Conservation (phyloP, 2,329 filamentous ascomycete genomes). For the Aspergillus fumigatus region DNA sequence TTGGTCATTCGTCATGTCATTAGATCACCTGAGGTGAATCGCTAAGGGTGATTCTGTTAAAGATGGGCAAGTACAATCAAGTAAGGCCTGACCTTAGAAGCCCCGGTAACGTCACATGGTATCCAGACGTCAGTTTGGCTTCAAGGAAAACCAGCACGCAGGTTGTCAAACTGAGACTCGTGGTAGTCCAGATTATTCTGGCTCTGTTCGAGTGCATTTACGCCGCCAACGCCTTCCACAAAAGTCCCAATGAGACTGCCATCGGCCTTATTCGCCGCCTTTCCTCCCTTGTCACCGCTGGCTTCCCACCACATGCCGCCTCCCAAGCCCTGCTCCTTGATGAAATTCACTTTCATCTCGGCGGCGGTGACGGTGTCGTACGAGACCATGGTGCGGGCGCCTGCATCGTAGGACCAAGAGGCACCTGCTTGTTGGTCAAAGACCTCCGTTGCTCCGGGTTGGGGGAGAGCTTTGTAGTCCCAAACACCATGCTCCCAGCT, state of each 20-base stretch:
- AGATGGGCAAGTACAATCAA: background rate
- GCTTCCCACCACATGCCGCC: slow-evolving; percentile 98
- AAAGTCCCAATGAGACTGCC: slow-evolving; percentile 64
- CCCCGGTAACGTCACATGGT: background rate
- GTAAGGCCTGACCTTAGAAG: background rate
- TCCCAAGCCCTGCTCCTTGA: slow-evolving; percentile 63
- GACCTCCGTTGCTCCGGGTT: slow-evolving; percentile 59
- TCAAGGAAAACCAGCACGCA: slow-evolving; percentile 27
- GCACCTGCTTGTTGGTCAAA: slow-evolving; percentile 62
- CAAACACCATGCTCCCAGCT: slow-evolving; percentile 83
- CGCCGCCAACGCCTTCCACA: slow-evolving; percentile 33
- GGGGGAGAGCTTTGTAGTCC: slow-evolving; percentile 82
- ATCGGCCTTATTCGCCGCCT: slow-evolving; percentile 28
- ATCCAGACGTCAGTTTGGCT: background rate
- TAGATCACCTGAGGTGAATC: background rate
- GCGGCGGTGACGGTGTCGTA: slow-evolving; percentile 64
- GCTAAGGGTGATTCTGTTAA: background rate
- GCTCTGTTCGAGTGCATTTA: slow-evolving; percentile 29
- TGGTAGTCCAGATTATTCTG: slow-evolving; percentile 35
- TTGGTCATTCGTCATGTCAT: background rate
- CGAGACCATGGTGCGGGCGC: slow-evolving; percentile 63
- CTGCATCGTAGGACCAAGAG: slow-evolving; percentile 70
- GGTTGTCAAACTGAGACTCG: slow-evolving; percentile 40
- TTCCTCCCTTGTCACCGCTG: slow-evolving; percentile 67
- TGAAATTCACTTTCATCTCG: slow-evolving; percentile 65